Evolutionary conservation across 768 basidiomycete species (phyloP), one percentile per base, ranked within the genome.

Genomic region (Hygrophoropsis aurantiaca): DNA sequence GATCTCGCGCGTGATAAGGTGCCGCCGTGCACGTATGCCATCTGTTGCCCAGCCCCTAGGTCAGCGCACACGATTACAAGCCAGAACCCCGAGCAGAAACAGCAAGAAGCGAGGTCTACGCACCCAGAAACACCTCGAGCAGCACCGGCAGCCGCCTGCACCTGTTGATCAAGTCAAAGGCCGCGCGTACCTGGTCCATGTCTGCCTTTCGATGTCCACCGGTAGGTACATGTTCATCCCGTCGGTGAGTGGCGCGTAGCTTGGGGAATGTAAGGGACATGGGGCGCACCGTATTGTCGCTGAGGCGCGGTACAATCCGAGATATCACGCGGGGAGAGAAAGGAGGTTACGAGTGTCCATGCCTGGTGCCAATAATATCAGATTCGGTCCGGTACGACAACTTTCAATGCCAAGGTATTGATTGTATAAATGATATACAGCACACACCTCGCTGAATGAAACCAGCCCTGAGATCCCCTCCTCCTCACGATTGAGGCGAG

Each of bases 121-220:
- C 43, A 87, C 88, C 84, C 21, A 90, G 74, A 58, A 87, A 90
- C 10, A 75, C 77, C 57, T 91, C 88, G 19, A 89, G 64, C 47
- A 89, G 67, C 40, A 78, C 75, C 9, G 83, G 78, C 15, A 89
- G 63, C 64, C 81, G 77, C 52, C 80, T 75, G 42, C 77, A 75
- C 51, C 76, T 74, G 49, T 77, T 79, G 26, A 90, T 69, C 6
- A 77, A 53, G 30, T 75, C 78, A 52, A 89, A 81, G 10, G 86
- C 83, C 11, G 67, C 68, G 37, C 74, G 72, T 5, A 85, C 73
- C 30, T 65, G 61, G 20, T 70, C 69, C 58, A 77, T 67, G 59
- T 83, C 82, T 75, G 47, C 44, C 19, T 57, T 38, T 21, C 6
- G 8, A 21, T 38, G 7, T 9, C 27, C n/a, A 37, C 21, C 18